Conservation (phyloP, 2,329 filamentous ascomycete genomes). For the Exophiala alcalophila region DNA sequence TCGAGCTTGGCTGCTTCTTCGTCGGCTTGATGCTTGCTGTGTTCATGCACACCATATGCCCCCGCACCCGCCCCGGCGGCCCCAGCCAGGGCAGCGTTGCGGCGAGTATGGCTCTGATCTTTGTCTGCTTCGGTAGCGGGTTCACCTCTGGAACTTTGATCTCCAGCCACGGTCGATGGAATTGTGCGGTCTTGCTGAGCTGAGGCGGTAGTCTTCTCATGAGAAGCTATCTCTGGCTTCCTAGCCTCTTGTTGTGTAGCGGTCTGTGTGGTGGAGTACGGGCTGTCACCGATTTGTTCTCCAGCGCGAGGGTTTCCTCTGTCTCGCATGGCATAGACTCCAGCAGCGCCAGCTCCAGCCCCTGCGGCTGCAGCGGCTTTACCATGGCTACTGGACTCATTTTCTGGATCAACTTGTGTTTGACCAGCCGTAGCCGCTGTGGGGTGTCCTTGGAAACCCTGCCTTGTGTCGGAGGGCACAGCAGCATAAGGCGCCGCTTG, state of each 20-base stretch:
- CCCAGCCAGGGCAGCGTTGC: constrained; percentile 16
- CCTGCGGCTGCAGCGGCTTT: constrained; percentile 15
- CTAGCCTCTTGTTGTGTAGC: neutral
- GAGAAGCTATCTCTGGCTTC: neutral
- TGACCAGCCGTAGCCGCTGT: too few species aligned
- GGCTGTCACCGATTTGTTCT: neutral
- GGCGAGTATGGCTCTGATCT: constrained; percentile 16
- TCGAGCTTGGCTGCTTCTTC: constrained; percentile 17
- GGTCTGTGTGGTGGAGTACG: neutral
- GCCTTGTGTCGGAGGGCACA: too few species aligned
- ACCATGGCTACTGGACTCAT: constrained; percentile 13
- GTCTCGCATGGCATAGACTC: constrained; percentile 5
- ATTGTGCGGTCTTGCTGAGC: neutral
- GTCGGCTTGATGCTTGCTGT: constrained; percentile 16
- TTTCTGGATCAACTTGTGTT: too few species aligned
- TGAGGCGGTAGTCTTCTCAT: neutral
- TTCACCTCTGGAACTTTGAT: neutral
- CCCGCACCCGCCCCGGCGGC: constrained; percentile 17
- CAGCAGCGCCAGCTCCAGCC: constrained; percentile 15
- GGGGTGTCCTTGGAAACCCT: neutral
- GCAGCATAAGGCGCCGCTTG: too few species aligned
- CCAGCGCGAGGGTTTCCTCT: too few species aligned
- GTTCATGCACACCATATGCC: constrained; percentile 23
- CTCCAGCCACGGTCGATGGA: too few species aligned
- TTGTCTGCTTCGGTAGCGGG: constrained; percentile 1